phyloP scores from a whole-genome alignment of 1,284 basidiomycete genomes.

The Tremellales sp. region DNA sequence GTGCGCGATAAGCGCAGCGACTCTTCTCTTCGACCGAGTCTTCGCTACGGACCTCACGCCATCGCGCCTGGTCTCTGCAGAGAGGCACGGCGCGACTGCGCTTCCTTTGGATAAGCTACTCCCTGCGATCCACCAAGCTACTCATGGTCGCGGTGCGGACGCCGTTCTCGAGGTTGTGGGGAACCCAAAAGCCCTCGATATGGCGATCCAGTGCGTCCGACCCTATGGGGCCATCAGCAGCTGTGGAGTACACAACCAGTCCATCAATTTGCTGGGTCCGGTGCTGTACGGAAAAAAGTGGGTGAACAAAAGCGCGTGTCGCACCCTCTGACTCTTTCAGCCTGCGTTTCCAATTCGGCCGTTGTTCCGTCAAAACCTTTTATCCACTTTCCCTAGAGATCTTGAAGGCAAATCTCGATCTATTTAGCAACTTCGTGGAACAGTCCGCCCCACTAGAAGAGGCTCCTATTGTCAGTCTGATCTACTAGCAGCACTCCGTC shows the following conservation, averaged over 20 bases:
- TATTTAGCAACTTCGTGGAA: constrained; percentile 44
- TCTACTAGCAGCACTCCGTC: background rate
- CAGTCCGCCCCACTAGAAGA: constrained; percentile 38
- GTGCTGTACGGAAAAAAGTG: constrained; percentile 74
- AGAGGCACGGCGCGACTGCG: constrained; percentile 46
- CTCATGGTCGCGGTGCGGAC: constrained; percentile 50
- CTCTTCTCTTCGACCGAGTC: constrained; percentile 44
- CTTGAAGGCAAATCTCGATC: constrained; percentile 48
- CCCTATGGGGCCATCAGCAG: constrained; percentile 75
- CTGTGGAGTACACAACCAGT: constrained; percentile 60
- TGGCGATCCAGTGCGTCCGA: constrained; percentile 72
- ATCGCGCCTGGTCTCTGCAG: constrained; percentile 25
- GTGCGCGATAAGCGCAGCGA: constrained; percentile 49
- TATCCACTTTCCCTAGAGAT: constrained; percentile 69
- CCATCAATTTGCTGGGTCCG: constrained; percentile 41
- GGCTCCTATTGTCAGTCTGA: constrained; percentile 33
- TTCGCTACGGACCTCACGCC: constrained; percentile 37
- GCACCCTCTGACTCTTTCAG: constrained; percentile 11
- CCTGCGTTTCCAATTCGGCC: constrained; percentile 53
- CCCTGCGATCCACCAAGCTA: constrained; percentile 29
- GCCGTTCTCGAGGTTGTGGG: constrained; percentile 67
- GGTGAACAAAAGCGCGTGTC: too few species aligned
- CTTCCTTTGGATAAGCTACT: constrained; percentile 28
- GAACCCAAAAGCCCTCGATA: constrained; percentile 62
- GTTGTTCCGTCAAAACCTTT: constrained; percentile 78